Percentiles rank a stretch among this genome's conserved stretches.
Conservation (phyloP, 202 grass and related monocot genomes). For the Digitaria exilis region DNA sequence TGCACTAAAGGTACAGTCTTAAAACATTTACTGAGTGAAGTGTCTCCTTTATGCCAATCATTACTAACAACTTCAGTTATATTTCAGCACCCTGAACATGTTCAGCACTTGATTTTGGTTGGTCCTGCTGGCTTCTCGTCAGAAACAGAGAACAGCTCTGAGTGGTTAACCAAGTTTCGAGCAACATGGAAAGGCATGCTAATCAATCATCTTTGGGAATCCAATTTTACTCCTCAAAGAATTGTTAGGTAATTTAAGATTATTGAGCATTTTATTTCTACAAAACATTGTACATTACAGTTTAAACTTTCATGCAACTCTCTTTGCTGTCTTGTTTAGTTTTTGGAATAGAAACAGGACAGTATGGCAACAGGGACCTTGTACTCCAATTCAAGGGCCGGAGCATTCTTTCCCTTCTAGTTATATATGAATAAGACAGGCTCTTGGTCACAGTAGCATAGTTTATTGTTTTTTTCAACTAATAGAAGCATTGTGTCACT, state of each 20-base stretch:
- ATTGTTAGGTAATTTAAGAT: constrained; percentile 64
- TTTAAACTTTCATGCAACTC: background rate
- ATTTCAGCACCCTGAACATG: constrained; percentile 93
- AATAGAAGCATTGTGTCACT: background rate
- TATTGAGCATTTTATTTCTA: background rate
- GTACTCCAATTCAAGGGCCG: background rate
- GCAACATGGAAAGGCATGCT: constrained; percentile 91
- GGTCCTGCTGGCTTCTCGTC: constrained; percentile 91
- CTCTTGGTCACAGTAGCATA: background rate
- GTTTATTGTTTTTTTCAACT: background rate
- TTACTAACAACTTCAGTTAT: constrained; percentile 31
- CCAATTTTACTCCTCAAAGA: constrained; percentile 95
- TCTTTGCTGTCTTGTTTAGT: constrained; percentile 4
- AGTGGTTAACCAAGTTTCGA: constrained; percentile 84
- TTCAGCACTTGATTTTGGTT: constrained; percentile 93
- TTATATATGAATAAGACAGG: background rate
- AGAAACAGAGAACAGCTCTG: constrained; percentile 78
- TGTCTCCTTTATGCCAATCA: background rate
- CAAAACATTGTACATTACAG: background rate
- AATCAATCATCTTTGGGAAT: constrained; percentile 91
- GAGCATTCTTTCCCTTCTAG: background rate
- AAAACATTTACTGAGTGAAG: background rate
- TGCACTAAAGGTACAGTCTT: constrained; percentile 68
- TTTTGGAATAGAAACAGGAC: background rate
- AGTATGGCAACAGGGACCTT: background rate